These are phyloP conservation scores for Fomitiporia mediterranea DNA, from an alignment of 1,284 basidiomycete genomes.

Conservation along the genomic window DNA sequence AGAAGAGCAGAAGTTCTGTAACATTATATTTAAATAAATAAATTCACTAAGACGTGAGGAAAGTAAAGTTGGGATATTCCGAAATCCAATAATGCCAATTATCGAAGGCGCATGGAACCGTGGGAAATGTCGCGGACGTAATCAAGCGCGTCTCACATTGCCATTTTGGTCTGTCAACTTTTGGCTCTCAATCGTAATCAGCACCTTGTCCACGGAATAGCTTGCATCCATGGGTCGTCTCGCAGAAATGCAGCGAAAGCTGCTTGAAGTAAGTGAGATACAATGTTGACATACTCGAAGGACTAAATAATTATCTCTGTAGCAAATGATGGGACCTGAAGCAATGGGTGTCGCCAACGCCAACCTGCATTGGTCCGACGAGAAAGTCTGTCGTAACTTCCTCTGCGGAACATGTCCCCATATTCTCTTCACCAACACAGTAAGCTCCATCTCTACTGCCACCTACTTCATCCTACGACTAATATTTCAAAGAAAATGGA, in stretches of 20 bases:
- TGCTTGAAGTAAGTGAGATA: conserved; percentile 64
- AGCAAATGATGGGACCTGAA: conserved; percentile 99
- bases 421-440: conserved; percentile 96
- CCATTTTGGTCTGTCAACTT: no score
- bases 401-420: conserved; percentile 98
- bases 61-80: no score
- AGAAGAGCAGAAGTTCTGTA: no score
- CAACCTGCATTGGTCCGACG: conserved; percentile 93
- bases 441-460: conserved; percentile 39
- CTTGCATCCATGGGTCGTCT: conserved; percentile 62
- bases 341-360: conserved; percentile 93
- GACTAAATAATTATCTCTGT: conserved; percentile 17
- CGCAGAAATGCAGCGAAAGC: conserved; percentile 90
- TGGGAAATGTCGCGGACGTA: no score
- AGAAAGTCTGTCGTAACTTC: conserved; percentile 99
- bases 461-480: neutral
- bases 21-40: no score
- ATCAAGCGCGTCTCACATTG: no score
- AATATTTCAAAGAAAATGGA: conserved; percentile 92
- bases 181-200: no score
- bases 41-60: no score
- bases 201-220: neutral
- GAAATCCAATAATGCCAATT: no score
- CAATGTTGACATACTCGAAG: conserved; percentile 16
- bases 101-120: no score